Evolutionary conservation across 352 stramenopile genomes (phyloP), one percentile per base, ranked within the genome.

Genomic region (Phytophthora podocarpi): DNA sequence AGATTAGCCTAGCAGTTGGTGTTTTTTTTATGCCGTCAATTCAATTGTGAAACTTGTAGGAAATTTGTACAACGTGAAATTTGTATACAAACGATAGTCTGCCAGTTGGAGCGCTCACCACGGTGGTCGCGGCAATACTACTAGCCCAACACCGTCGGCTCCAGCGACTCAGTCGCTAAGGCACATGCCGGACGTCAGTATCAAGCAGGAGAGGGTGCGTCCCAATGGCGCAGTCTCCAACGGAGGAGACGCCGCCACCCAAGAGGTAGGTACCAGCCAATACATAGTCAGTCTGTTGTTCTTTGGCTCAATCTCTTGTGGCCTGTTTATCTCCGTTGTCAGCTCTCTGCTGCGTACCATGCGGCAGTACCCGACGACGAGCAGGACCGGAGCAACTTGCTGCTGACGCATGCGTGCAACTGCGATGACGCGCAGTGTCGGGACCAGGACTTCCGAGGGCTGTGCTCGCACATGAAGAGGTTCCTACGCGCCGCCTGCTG

Each of bases 401-500:
- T 90, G 31, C 72, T 90, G 3, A 42, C 81, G 0, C 80, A 90
- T 39, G 74, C 80, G 26, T 90, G 80, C 52, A 71, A 68, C 18
- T 90, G 80, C 58, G 78, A 87, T 39, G 58, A 69, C 16, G 8
- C 30, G 10, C 58, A 64, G 15, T 90, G 80, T 36, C 6, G n/a
- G 13, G 59, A 80, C 43, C 7, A 31, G 0, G 43, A 72, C 8
- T 85, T 83, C 49, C 55, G 59, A 0, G 62, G 30, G 18, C 55
- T 85, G 1, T 90, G 78, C 51, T 41, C 66, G 8, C 72, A 82
- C 46, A 88, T 90, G 78, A 88, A 88, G 74, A 62, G 76, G 0
- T 89, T 89, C 18, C 34, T 90, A 31, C 73, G 77, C 1, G 78
- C 74, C 11, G 58, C 67, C 2, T 88, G 74, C 58, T 90, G 80